These are phyloP conservation scores for Xylaria sp. DNA, from an alignment of 2,329 filamentous ascomycete species.

Conservation along the genomic window DNA sequence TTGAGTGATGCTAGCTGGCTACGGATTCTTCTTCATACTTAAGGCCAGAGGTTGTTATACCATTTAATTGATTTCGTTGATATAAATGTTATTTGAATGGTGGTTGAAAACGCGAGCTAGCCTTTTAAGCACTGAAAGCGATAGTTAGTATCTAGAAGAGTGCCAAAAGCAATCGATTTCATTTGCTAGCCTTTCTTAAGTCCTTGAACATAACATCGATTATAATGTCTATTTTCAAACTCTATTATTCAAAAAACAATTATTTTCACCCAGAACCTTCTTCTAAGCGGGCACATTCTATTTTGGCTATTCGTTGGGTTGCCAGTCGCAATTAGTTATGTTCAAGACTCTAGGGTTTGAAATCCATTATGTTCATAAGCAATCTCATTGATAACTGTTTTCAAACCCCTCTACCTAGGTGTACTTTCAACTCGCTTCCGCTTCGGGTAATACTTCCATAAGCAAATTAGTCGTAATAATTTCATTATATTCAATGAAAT, in stretches of 20 bases:
- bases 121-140: not conserved
- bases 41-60: too few species aligned
- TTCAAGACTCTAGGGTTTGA: not conserved
- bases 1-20: not conserved
- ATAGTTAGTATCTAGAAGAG: not conserved
- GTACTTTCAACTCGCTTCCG: not conserved
- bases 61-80: not conserved
- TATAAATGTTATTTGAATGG: not conserved
- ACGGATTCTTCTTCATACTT: not conserved
- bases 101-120: not conserved
- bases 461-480: not conserved
- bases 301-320: not conserved
- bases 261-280: not conserved
- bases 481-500: not conserved
- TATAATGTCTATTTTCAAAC: not conserved
- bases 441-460: constrained; percentile 3
- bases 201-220: not conserved
- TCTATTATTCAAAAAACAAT: too few species aligned
- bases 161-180: not conserved
- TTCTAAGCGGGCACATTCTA: not conserved
- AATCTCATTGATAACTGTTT: not conserved
- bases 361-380: not conserved
- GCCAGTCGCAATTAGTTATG: not conserved
- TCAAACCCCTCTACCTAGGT: not conserved
- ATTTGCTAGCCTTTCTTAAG: not conserved